Conservation (phyloP, 1,139 yeast species). For the Casaregolazyma suthepensis region DNA sequence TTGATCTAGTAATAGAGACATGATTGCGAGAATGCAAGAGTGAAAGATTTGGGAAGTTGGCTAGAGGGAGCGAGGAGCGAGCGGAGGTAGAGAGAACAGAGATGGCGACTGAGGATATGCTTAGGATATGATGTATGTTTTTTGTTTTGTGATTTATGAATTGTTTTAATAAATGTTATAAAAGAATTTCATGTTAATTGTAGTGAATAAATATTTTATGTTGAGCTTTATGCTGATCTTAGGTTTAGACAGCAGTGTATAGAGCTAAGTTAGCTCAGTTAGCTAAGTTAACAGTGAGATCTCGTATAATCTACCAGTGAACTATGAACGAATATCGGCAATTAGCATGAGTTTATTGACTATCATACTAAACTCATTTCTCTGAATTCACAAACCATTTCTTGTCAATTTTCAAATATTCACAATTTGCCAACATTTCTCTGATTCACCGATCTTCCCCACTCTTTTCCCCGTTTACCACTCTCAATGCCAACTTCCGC, state of each 20-base stretch:
- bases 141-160: not conserved
- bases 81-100: not conserved
- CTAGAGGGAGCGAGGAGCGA: not conserved
- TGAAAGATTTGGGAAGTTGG: not conserved
- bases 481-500: not conserved
- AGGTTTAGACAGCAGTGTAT: too few species aligned
- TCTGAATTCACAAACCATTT: too few species aligned
- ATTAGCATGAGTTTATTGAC: too few species aligned
- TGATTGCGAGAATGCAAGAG: slow-evolving; percentile 10
- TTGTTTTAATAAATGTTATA: not conserved
- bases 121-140: not conserved
- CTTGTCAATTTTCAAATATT: too few species aligned
- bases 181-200: not conserved
- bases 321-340: too few species aligned
- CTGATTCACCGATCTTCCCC: too few species aligned
- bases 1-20: slow-evolving; percentile 48
- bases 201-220: not conserved
- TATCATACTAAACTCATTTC: too few species aligned
- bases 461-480: too few species aligned
- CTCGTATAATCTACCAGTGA: not conserved
- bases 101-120: too few species aligned
- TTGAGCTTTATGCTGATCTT: not conserved
- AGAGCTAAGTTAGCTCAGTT: too few species aligned
- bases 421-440: too few species aligned
- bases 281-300: too few species aligned